These are phyloP conservation scores for Paramecium tetraurelia DNA, from an alignment of 73 alveolate species.

Conservation along the genomic window DNA sequence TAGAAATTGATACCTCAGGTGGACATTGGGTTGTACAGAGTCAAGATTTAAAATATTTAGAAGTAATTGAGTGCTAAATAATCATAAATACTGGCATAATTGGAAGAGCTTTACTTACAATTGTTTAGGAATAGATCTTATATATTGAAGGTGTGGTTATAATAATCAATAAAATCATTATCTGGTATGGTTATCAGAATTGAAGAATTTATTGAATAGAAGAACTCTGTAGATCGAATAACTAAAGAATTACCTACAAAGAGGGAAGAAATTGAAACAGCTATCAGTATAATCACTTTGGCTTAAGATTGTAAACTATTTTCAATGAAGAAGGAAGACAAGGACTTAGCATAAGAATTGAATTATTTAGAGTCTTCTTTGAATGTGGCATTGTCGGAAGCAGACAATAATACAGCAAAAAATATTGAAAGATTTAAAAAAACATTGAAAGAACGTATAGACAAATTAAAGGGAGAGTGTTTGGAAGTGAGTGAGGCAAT, in stretches of 20 bases:
- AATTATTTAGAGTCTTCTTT: slow-evolving; percentile 63
- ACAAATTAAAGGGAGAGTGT: slow-evolving; percentile 41
- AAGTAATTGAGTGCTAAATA: slow-evolving; percentile 65
- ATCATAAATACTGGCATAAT: slow-evolving; percentile 59
- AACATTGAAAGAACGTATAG: slow-evolving; percentile 40
- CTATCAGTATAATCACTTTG: slow-evolving; percentile 51
- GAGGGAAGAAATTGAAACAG: slow-evolving; percentile 70
- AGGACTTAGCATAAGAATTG: slow-evolving; percentile 68
- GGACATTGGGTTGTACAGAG: slow-evolving; percentile 76
- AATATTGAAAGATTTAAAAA: slow-evolving; percentile 51
- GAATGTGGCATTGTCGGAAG: slow-evolving; percentile 57
- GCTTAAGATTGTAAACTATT: slow-evolving; percentile 56
- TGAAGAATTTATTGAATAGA: slow-evolving; percentile 72
- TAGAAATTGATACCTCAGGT: not conserved
- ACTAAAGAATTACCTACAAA: slow-evolving; percentile 68
- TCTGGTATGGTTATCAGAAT: slow-evolving; percentile 65
- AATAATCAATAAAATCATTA: slow-evolving; percentile 59
- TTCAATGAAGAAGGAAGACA: slow-evolving; percentile 71
- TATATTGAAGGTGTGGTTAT: slow-evolving; percentile 67
- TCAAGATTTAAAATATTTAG: slow-evolving; percentile 59
- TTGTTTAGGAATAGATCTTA: slow-evolving; percentile 66
- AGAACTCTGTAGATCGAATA: slow-evolving; percentile 69
- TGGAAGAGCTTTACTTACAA: slow-evolving; percentile 64
- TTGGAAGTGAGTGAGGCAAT: slow-evolving; percentile 48
- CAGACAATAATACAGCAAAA: slow-evolving; percentile 60